phyloP scores from a whole-genome alignment of 2,329 filamentous ascomycete genomes.

The Alternaria sp. region DNA sequence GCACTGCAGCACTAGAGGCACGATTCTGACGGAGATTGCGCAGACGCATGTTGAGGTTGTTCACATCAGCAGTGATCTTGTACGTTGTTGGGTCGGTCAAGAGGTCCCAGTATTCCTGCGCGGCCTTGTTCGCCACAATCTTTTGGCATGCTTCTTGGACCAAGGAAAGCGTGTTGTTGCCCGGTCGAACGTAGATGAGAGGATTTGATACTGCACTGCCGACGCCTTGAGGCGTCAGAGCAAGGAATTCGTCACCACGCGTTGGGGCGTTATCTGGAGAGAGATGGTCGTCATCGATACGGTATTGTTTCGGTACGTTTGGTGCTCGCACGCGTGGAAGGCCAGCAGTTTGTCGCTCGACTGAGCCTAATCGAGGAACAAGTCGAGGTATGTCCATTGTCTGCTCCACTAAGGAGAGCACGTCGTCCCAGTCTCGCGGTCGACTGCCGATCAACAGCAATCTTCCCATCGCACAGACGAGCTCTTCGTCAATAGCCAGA shows the following conservation, averaged over 20 bases:
- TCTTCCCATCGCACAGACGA: conserved; percentile 82
- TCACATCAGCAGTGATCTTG: conserved; percentile 71
- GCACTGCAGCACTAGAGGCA: conserved; percentile 66
- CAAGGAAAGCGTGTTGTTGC: conserved; percentile 69
- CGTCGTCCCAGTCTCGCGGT: conserved; percentile 69
- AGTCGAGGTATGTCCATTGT: conserved; percentile 76
- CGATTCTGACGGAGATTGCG: conserved; percentile 70
- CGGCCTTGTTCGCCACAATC: conserved; percentile 66
- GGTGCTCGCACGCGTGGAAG: conserved; percentile 46
- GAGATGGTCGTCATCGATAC: conserved; percentile 39
- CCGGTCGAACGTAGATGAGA: conserved; percentile 55
- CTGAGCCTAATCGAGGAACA: conserved; percentile 47
- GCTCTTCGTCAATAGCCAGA: conserved; percentile 75
- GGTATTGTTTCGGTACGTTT: conserved; percentile 33
- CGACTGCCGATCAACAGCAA: conserved; percentile 71
- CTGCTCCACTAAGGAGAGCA: conserved; percentile 79
- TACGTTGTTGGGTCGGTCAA: conserved; percentile 64
- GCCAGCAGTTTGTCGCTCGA: conserved; percentile 33
- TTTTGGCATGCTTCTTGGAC: conserved; percentile 69
- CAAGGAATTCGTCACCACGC: conserved; percentile 44
- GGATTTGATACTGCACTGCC: conserved; percentile 36
- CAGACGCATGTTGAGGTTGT: conserved; percentile 74
- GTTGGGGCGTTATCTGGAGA: conserved; percentile 22
- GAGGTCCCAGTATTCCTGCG: conserved; percentile 78
- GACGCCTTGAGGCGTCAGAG: conserved; percentile 24